Percentiles rank a stretch among this genome's conserved stretches.
Evolutionary conservation across 2,329 filamentous ascomycete species (phyloP).

Genomic region (Penicillium sp.): DNA sequence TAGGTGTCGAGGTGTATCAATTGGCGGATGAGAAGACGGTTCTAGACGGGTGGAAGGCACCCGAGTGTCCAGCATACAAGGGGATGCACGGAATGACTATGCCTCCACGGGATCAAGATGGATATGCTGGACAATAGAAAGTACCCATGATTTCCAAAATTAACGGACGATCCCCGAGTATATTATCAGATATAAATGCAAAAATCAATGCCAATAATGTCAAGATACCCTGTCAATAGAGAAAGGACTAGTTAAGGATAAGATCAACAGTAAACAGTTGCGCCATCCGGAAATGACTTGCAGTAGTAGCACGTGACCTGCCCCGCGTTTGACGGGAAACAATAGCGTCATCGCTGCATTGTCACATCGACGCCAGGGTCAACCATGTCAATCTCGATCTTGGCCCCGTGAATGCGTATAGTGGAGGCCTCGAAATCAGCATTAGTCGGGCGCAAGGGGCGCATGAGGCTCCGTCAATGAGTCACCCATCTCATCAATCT

Average conservation of each 20-base stretch:
- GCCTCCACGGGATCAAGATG: constrained; percentile 45
- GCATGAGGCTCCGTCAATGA: neutral
- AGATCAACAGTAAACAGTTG: neutral
- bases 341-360: constrained; percentile 27
- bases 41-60: constrained; percentile 67
- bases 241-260: neutral
- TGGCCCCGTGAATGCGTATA: no score
- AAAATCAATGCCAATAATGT: neutral
- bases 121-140: constrained; percentile 36
- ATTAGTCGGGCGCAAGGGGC: neutral
- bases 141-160: neutral
- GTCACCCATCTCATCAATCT: neutral
- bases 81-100: constrained; percentile 70
- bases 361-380: constrained; percentile 16
- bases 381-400: neutral
- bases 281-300: constrained; percentile 10
- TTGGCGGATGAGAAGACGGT: constrained; percentile 60
- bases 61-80: constrained; percentile 65
- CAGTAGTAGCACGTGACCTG: constrained; percentile 27
- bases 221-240: neutral
- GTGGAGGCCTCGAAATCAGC: neutral
- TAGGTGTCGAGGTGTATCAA: constrained; percentile 75
- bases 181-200: neutral
- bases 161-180: neutral
- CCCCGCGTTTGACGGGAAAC: constrained; percentile 24